phyloP scores from a whole-genome alignment of 768 basidiomycete genomes.

The Amanita pallidorosea region DNA sequence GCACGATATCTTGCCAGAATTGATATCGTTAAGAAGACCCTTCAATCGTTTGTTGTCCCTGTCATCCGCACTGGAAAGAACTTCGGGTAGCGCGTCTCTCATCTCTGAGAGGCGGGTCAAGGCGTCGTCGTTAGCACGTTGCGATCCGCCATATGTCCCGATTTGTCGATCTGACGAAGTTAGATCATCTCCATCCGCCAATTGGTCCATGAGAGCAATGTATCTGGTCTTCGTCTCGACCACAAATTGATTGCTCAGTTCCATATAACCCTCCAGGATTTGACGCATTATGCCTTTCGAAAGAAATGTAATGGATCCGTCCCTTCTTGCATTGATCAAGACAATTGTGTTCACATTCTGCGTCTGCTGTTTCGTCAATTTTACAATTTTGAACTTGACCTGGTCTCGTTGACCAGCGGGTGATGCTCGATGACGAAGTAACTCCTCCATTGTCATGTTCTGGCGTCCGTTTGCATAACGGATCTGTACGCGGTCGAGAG shows the following conservation, averaged over 20 bases:
- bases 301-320: constrained; percentile 17
- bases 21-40: not conserved
- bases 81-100: no score
- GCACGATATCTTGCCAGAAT: not conserved
- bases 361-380: constrained; percentile 16
- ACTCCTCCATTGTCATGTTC: constrained; percentile 1
- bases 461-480: not conserved
- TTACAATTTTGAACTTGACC: constrained; percentile 19
- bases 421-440: constrained; percentile 12
- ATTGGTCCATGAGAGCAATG: not conserved
- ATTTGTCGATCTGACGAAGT: not conserved
- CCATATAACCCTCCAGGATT: constrained; percentile 9
- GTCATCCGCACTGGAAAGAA: no score
- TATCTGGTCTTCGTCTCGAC: not conserved
- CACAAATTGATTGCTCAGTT: not conserved
- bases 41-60: not conserved
- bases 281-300: constrained; percentile 14
- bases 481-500: constrained; percentile 7
- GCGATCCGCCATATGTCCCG: not conserved
- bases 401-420: constrained; percentile 12
- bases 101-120: no score
- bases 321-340: constrained; percentile 14
- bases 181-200: constrained; percentile 1
- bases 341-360: constrained; percentile 18
- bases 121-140: no score